Base-by-base conservation (phyloP, 768 basidiomycete genomes). In the Leccinum boreale region DNA sequence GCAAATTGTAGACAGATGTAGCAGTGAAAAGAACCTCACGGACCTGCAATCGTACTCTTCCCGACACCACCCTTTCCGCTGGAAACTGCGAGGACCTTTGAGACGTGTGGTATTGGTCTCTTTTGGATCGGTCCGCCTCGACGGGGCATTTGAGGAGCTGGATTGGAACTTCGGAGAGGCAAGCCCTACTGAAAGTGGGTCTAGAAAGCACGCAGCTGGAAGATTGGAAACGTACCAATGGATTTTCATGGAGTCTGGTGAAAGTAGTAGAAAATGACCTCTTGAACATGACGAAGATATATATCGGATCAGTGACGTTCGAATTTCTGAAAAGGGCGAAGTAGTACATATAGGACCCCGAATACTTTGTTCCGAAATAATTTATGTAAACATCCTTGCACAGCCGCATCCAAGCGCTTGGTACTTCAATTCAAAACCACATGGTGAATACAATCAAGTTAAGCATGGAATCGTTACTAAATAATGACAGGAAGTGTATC, bases 11-110 rank as follows among this genome's bases (percentile, higher is more conserved):
- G 56, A n/a, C 36, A n/a, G 17, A n/a, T 39, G 39, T 8, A 23
- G 19, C 9, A n/a, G 4, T 23, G 21, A 28, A 17, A 35, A 24
- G 19, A 36, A 50, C 11, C 24, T 28, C 9, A 67, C 81, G 39
- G 60, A 94, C 94, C 89, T 56, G 94, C 92, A 31, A 98, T 78
- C 0, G 94, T 98, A 60, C 92, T 94, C 74, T 97, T 98, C 17
- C 95, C 95, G 17, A 97, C 95, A 2, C 95, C 95, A 24, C 96
- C 96, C 68, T 98, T 98, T 5, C 94, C 95, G 62, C 90, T 92
- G 8, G 94, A 90, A 0, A 98, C 92, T 2, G 83, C 88, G 4
- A 98, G 68, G 15, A 95, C 85, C 60, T 86, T 85, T 63, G 86
- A 85, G 7, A 94, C 94, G 63, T 96, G 77, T 1, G 86, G 79